Evolutionary conservation across 1,284 basidiomycete genomes (phyloP), one percentile per base, ranked within the genome.

Genomic region (Ustilago trichophora): DNA sequence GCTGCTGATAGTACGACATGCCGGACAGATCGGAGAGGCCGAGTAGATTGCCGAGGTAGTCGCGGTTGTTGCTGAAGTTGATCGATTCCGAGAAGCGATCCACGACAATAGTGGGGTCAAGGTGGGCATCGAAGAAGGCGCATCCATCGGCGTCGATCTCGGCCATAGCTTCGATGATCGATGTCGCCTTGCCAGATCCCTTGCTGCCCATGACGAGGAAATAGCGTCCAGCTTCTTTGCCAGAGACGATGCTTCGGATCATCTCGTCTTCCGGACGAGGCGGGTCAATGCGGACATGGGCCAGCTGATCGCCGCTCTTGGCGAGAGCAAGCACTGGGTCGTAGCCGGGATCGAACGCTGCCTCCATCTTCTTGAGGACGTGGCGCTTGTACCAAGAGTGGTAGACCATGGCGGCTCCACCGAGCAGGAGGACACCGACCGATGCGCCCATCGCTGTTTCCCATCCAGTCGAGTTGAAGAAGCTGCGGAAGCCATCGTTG

Each of bases 361-460:
- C 60, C 41, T 76, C 70, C 76, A 78, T 78, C 65, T 78, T 78
- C 16, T 59, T 57, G 31, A 75, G 60, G 1, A 76, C 72, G 13
- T 70, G 64, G 15, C 57, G 49, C 59, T 78, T 78, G 62, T 78
- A 78, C 66, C 70, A 75, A 6, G 53, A 40, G 43, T 77, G 70
- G 43, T 78, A 78, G 25, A 58, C 54, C 71, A 78, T 71, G 3
- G 73, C 73, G 11, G 75, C 76, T 34, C 50, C 57, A n/a, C 76
- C 76, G n/a, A 78, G 66, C 5, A 78, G 51, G 4, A 78, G 49
- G 2, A 78, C 76, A 32, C 76, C 76, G 5, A 55, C 63, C 3
- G 67, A 73, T 15, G 76, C 76, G 9, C 76, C 76, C 75, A 77
- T 75, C 25, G 76, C 76, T 3, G 76, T 76, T 57, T 78, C 76